Evolutionary conservation across 2,329 filamentous ascomycete species (phyloP).

Genomic region (Simplicillium aogashimaense): DNA sequence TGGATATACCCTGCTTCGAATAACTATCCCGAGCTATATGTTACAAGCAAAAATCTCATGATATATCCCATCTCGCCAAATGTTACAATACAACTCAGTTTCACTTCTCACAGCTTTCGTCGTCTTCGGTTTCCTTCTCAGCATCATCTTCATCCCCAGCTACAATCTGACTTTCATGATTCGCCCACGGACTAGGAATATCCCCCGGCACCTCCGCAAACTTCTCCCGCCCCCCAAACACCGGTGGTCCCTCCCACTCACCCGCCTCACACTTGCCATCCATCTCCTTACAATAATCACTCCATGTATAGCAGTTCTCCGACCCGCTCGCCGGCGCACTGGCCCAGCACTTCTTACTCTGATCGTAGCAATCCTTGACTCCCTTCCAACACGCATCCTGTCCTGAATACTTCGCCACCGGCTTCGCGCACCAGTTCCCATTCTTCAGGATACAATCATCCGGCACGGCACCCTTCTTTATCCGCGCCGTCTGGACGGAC

Average conservation of each 20-base stretch:
- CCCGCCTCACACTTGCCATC: slow-evolving; percentile 30
- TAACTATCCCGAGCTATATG: no score
- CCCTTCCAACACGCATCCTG: slow-evolving; percentile 51
- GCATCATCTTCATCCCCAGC: slow-evolving; percentile 5
- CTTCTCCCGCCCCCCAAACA: slow-evolving; percentile 24
- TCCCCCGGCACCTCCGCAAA: slow-evolving; percentile 19
- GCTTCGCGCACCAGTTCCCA: slow-evolving; percentile 61
- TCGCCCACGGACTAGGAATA: slow-evolving; percentile 21
- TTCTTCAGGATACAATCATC: slow-evolving; percentile 51
- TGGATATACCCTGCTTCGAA: no score
- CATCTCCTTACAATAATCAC: slow-evolving; percentile 46
- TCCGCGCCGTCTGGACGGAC: slow-evolving; percentile 9
- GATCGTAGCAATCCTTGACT: slow-evolving; percentile 45
- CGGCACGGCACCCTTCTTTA: slow-evolving; percentile 40
- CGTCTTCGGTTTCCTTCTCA: neutral
- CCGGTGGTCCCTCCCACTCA: slow-evolving; percentile 37
- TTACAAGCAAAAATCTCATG: no score
- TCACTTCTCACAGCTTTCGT: neutral
- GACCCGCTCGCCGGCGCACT: slow-evolving; percentile 48
- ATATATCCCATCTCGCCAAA: no score
- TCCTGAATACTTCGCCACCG: slow-evolving; percentile 46
- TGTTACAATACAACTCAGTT: no score
- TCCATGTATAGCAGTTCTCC: slow-evolving; percentile 51
- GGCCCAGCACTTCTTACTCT: slow-evolving; percentile 50
- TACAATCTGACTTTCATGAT: neutral